Evolutionary conservation across 345 rosid species (phyloP).

Genomic region (Syzygium jambos): DNA sequence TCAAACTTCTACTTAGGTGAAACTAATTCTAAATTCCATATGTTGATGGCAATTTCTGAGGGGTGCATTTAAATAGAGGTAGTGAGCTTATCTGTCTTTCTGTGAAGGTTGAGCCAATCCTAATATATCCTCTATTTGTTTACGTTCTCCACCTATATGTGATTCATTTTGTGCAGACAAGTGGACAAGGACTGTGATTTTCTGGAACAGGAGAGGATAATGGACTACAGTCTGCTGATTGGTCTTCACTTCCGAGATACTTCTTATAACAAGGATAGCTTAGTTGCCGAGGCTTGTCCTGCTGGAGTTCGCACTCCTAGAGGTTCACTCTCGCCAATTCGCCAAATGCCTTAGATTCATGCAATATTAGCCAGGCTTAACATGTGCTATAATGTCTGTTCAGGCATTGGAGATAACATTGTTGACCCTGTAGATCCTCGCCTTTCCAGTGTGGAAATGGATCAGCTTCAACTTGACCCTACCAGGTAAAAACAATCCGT

Average conservation of each 20-base stretch:
- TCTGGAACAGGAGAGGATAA: conserved; percentile 88
- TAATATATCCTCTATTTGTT: not conserved
- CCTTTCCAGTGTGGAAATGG: conserved; percentile 24
- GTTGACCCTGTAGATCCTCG: conserved; percentile 17
- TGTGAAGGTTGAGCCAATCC: not conserved
- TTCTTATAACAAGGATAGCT: conserved; percentile 20
- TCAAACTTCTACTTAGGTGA: not conserved
- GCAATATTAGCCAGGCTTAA: not conserved
- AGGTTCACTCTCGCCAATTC: conserved; percentile 32
- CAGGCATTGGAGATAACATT: conserved; percentile 18
- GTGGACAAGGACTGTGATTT: conserved; percentile 91
- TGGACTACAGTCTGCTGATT: conserved; percentile 91
- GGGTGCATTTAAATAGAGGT: not conserved
- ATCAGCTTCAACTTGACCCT: conserved; percentile 15
- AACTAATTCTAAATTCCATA: not conserved
- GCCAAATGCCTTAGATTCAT: not conserved
- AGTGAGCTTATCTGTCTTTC: not conserved
- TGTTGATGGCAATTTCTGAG: not conserved
- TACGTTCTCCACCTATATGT: not conserved
- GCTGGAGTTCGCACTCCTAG: conserved; percentile 31
- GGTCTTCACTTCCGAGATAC: conserved; percentile 82
- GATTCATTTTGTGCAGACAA: conserved; percentile 49
- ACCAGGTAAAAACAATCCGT: conserved; percentile 13
- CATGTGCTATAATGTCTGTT: not conserved
- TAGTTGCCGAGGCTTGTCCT: not conserved